A percentile compares a stretch with the other conserved stretches of the same genome.
Conservation (phyloP, 176 grass and related monocot genomes). For the Carex scoparia region DNA sequence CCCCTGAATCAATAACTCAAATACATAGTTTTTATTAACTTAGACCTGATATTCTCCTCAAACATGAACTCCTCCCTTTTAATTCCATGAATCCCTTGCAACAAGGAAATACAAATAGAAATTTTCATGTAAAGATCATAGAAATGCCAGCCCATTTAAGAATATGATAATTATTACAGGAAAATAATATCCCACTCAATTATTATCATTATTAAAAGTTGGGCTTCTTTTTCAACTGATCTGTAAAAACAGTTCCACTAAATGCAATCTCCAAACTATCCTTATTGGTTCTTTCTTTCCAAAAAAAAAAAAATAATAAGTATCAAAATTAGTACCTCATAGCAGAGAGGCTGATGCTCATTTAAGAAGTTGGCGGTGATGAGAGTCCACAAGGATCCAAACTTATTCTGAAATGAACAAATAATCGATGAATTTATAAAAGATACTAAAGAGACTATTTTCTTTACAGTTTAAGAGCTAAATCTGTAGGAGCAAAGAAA, state of each 20-base stretch:
- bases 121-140: neutral
- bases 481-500: conserved; percentile 14
- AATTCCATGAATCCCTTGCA: neutral
- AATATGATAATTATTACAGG: neutral
- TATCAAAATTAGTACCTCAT: conserved; percentile 54
- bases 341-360: conserved; percentile 75
- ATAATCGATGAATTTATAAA: neutral
- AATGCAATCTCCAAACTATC: neutral
- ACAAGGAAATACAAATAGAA: neutral
- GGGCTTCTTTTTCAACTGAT: neutral
- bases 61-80: neutral
- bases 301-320: neutral
- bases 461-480: neutral
- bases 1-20: neutral
- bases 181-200: neutral
- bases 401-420: conserved; percentile 55
- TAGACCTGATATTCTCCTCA: neutral
- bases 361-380: conserved; percentile 78
- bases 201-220: neutral
- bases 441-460: conserved; percentile 7
- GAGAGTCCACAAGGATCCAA: conserved; percentile 84
- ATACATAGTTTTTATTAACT: neutral
- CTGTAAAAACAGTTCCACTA: neutral
- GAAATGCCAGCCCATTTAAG: neutral
- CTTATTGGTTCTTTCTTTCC: neutral